Evolutionary conservation across 1,139 yeast species (phyloP).

Genomic region (Kurtzmaniella quercitrusa): DNA sequence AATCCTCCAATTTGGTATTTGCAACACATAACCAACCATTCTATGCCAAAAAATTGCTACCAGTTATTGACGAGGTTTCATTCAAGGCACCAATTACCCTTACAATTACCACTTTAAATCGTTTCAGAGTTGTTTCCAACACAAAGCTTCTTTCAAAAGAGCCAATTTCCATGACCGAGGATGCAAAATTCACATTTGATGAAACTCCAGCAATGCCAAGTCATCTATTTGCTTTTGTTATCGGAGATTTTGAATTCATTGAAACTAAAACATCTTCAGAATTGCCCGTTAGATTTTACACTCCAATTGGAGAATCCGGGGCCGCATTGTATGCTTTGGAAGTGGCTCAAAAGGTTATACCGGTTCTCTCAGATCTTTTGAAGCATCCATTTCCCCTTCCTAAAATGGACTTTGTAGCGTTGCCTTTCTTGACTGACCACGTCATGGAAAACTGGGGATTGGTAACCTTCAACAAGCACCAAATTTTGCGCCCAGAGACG

Average conservation of each 20-base stretch:
- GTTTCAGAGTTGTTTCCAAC: conserved; percentile 50
- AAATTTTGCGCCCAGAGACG: conserved; percentile 37
- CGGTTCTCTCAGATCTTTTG: conserved; percentile 40
- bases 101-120: conserved; percentile 38
- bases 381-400: conserved; percentile 48
- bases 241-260: conserved; percentile 60
- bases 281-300: conserved; percentile 49
- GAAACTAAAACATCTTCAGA: conserved; percentile 27
- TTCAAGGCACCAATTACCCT: conserved; percentile 50
- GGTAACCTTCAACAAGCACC: conserved; percentile 54
- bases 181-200: conserved; percentile 37
- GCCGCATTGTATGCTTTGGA: conserved; percentile 44
- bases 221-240: conserved; percentile 60
- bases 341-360: conserved; percentile 43
- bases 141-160: conserved; percentile 26
- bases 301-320: conserved; percentile 50
- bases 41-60: conserved; percentile 57
- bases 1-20: conserved; percentile 44
- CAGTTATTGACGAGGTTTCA: conserved; percentile 62
- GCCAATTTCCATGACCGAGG: conserved; percentile 17
- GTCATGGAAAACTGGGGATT: conserved; percentile 81
- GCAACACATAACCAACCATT: conserved; percentile 73
- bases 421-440: conserved; percentile 70
- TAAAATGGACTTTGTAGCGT: conserved; percentile 60
- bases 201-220: conserved; percentile 56